These are phyloP conservation scores for Diaporthe sp. DNA, from an alignment of 2,329 filamentous ascomycete species.

Conservation along the genomic window DNA sequence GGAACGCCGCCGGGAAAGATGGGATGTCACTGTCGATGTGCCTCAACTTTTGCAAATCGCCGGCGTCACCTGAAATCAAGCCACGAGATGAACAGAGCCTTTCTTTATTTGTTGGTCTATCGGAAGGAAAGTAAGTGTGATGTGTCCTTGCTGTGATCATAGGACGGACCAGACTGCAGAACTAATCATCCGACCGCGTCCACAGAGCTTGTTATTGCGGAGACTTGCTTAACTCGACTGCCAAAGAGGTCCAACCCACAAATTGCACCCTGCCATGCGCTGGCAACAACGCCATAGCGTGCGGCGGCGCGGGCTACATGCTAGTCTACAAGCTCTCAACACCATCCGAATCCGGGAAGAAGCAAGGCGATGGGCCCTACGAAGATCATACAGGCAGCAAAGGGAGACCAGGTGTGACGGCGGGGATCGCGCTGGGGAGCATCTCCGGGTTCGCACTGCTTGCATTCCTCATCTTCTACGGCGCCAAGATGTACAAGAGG, in stretches of 20 bases:
- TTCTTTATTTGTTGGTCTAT: constrained; percentile 31
- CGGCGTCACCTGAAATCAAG: background rate
- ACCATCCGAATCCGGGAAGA: background rate
- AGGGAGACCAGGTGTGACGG: background rate
- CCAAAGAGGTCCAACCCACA: background rate
- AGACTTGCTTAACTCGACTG: constrained; percentile 15
- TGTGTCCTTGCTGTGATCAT: background rate
- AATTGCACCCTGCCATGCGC: constrained; percentile 28
- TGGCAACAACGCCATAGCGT: constrained; percentile 26
- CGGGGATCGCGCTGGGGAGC: constrained; percentile 31
- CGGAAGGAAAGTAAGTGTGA: constrained; percentile 24
- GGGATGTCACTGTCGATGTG: constrained; percentile 31
- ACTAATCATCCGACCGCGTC: background rate
- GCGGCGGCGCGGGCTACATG: constrained; percentile 24
- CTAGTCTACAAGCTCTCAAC: constrained; percentile 22
- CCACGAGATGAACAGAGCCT: background rate
- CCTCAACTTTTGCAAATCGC: constrained; percentile 17
- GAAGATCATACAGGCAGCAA: background rate
- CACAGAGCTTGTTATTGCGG: constrained; percentile 37
- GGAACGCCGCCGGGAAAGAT: background rate
- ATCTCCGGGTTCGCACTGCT: constrained; percentile 24
- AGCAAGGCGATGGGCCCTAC: background rate
- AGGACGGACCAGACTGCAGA: background rate
- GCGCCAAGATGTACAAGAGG: constrained; percentile 2
- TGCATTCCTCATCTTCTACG: constrained; percentile 9